phyloP scores from a whole-genome alignment of 2,329 filamentous ascomycete species.

The Colletotrichum coccodes region DNA sequence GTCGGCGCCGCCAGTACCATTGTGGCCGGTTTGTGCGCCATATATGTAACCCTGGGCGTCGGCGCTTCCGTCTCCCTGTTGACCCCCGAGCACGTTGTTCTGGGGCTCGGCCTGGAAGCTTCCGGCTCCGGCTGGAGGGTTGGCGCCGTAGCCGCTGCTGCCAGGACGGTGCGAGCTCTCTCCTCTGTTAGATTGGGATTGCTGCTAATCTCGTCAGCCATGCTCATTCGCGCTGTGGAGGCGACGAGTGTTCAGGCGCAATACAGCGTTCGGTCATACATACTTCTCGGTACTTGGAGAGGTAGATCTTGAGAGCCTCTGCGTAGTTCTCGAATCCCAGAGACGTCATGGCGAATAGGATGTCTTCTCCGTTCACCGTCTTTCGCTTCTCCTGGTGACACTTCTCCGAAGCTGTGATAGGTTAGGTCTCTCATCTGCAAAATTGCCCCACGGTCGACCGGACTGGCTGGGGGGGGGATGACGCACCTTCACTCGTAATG shows the following conservation, averaged over 20 bases:
- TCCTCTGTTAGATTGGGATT: conserved; percentile 73
- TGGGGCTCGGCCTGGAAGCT: conserved; percentile 56
- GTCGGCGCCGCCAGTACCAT: conserved; percentile 64
- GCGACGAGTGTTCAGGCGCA: not conserved
- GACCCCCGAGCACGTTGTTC: conserved; percentile 48
- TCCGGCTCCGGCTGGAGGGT: conserved; percentile 52
- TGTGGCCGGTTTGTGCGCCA: conserved; percentile 64
- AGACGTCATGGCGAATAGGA: conserved; percentile 98
- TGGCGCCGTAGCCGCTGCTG: conserved; percentile 61
- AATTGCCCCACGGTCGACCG: not conserved
- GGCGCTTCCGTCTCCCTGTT: conserved; percentile 54
- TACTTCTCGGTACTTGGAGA: conserved; percentile 98
- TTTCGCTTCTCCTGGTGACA: conserved; percentile 99
- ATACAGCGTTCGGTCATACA: conserved; percentile 46
- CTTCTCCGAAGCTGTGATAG: conserved; percentile 87
- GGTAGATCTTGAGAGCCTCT: conserved; percentile 96
- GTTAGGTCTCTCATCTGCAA: conserved; percentile 37
- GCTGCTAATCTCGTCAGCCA: conserved; percentile 27
- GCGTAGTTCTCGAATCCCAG: conserved; percentile 99
- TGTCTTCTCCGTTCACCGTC: conserved; percentile 98
- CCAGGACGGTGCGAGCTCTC: conserved; percentile 61
- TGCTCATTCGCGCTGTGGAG: not conserved
- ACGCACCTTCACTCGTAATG: conserved; percentile 97
- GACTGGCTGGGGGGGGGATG: not conserved
- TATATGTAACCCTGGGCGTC: conserved; percentile 61